Percentiles rank a stretch among this genome's conserved stretches.
These are phyloP conservation scores for Eucalyptus shirleyi DNA, from an alignment of 345 rosid genomes.

Conservation along the genomic window DNA sequence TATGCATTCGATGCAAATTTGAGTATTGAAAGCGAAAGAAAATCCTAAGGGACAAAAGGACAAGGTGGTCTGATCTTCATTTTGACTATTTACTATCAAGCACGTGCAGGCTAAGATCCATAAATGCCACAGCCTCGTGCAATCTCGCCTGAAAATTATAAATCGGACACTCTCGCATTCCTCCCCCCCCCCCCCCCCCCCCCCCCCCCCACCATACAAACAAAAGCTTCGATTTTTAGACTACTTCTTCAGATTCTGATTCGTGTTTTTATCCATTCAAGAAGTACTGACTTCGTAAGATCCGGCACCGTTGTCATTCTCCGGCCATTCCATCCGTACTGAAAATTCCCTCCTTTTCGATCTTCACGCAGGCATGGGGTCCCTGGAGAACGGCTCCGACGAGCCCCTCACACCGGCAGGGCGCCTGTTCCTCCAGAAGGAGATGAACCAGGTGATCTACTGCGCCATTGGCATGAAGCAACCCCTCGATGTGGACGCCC, in stretches of 20 bases:
- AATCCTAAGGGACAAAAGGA: neutral
- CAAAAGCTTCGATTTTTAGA: no score
- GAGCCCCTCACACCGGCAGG: slow-evolving; percentile 53
- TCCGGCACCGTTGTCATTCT: neutral
- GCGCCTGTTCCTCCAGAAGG: slow-evolving; percentile 37
- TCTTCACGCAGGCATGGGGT: neutral
- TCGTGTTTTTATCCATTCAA: neutral
- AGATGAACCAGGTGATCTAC: slow-evolving; percentile 34
- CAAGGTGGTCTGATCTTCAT: no score
- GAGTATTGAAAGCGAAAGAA: no score
- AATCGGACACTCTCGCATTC: neutral
- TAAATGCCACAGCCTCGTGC: neutral
- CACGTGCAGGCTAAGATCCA: no score
- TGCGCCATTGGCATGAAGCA: slow-evolving; percentile 18
- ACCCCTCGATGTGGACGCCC: slow-evolving; percentile 6
- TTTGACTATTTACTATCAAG: no score
- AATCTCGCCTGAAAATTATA: neutral
- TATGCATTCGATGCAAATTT: no score
- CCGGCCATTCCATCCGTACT: neutral
- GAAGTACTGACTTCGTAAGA: neutral
- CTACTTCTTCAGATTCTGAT: neutral
- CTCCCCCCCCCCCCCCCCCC: no score
- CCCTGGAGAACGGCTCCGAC: neutral
- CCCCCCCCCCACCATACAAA: neutral
- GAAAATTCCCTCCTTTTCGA: neutral